These are phyloP conservation scores for Hydrangea macrophylla DNA, from an alignment of 148 eudicot species.

Conservation along the genomic window DNA sequence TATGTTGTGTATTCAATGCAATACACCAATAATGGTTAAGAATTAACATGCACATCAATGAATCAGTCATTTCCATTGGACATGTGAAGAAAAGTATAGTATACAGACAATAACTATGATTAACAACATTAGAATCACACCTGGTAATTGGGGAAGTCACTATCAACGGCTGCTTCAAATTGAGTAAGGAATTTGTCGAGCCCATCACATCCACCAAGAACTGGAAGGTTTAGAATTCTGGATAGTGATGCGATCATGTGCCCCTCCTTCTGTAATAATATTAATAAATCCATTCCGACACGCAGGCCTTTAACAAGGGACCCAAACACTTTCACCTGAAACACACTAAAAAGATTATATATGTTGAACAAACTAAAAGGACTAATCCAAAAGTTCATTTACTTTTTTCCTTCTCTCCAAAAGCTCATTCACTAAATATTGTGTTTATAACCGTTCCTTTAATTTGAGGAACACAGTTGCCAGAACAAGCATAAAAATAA, in stretches of 20 bases:
- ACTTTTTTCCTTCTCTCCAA: no score
- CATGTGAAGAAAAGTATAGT: background rate
- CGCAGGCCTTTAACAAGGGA: slow-evolving; percentile 82
- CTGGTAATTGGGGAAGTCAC: slow-evolving; percentile 92
- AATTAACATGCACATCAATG: slow-evolving; percentile 1
- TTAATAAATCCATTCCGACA: slow-evolving; percentile 59
- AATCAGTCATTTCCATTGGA: background rate
- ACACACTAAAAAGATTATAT: slow-evolving; percentile 7
- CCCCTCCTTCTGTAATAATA: slow-evolving; percentile 48
- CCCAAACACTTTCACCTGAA: slow-evolving; percentile 85
- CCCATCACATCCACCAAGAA: slow-evolving; percentile 57
- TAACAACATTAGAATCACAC: slow-evolving; percentile 28
- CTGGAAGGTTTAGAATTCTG: slow-evolving; percentile 62
- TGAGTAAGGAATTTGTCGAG: slow-evolving; percentile 73
- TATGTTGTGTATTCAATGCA: background rate
- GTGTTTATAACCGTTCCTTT: background rate
- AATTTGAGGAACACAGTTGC: background rate
- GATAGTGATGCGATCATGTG: slow-evolving; percentile 38
- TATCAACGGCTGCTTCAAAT: slow-evolving; percentile 90
- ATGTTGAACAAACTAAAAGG: background rate
- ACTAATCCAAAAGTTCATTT: background rate
- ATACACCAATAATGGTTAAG: background rate
- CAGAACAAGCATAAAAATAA: background rate
- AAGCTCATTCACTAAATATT: no score
- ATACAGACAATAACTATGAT: background rate